Base-by-base conservation (phyloP, 495 filamentous ascomycete genomes). In the Trichoderma erinaceum region DNA sequence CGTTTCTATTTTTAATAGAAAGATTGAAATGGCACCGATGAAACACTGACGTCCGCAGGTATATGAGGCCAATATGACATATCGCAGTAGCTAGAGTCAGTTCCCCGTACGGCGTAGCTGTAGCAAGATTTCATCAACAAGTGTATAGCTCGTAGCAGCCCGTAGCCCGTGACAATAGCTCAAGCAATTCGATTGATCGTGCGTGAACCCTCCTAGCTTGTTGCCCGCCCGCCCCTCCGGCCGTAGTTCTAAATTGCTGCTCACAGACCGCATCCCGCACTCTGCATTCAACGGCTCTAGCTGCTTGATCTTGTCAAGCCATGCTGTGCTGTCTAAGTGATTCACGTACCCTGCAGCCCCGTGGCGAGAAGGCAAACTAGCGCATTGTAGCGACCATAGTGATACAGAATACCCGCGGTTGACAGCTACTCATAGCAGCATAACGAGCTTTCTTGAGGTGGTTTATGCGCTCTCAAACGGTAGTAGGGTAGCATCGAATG, bases 241-340 rank as follows among this genome's bases (percentile, higher is more conserved):
- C 35, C 35, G 35, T 38, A 6, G 8, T 61, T 25, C 27, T 18
- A 27, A 27, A 61, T 32, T 61, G 56, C 23, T 8, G 56, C 56
- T 32, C 56, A 32, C 56, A 32, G 56, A 61, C 56, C 56, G 56
- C 56, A 27, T 32, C 16, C 56, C 56, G 56, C 56, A 15, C 56
- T 61, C 27, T 61, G 56, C 56, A 61, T 23, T 23, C 56, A 32
- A 0, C 27, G 56, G 56, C 56, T 25, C 56, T 6, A 32, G 27
- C 23, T 25, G 56, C n/a, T n/a, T 61, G 12, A 61, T 32, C 56
- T 2, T 61, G 23, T 32, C 11, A 27, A 52, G 48, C n/a, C 16
- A 16, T 52, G 21, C 48, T 52, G 48, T 10, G 8, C 1, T 7
- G 48, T 52, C n/a, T 52, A 52, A 3, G 21, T 23, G 4, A n/a